Conservation (phyloP, 2,329 filamentous ascomycete species). For the Pseudonectria buxi region DNA sequence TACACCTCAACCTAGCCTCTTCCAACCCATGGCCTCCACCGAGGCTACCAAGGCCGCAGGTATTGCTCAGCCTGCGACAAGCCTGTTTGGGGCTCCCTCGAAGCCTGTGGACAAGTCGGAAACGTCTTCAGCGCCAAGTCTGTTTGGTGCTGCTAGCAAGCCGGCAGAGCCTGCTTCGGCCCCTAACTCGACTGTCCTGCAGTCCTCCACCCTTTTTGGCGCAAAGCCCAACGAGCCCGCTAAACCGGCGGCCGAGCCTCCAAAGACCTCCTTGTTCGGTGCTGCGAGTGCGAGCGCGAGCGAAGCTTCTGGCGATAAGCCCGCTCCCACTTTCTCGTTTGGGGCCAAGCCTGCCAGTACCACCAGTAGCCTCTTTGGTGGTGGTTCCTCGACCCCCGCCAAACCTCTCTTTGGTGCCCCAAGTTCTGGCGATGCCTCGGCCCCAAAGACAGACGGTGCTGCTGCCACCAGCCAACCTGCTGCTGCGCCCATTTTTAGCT, state of each 20-base stretch:
- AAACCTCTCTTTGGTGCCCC: constrained; percentile 26
- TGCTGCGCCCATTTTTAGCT: constrained; percentile 27
- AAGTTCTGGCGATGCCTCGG: constrained; percentile 7
- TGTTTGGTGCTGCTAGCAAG: constrained; percentile 34
- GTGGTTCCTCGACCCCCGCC: constrained; percentile 13
- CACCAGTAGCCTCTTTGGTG: constrained; percentile 27
- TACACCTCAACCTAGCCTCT: constrained; percentile 25
- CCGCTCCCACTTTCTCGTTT: constrained; percentile 16
- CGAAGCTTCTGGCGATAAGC: constrained; percentile 8
- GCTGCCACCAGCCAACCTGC: constrained; percentile 4
- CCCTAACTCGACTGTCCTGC: constrained; percentile 16
- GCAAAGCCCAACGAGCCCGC: constrained; percentile 23
- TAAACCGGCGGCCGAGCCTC: constrained; percentile 17
- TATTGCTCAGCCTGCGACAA: constrained; percentile 17
- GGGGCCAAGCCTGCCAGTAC: constrained; percentile 19
- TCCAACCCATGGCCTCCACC: constrained; percentile 25
- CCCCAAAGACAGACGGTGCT: constrained; percentile 7
- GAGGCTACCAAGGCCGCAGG: constrained; percentile 24
- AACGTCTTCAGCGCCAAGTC: constrained; percentile 17
- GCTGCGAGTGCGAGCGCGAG: constrained; percentile 8
- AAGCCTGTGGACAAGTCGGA: constrained; percentile 21
- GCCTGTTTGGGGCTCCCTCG: constrained; percentile 17
- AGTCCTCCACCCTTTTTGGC: constrained; percentile 29
- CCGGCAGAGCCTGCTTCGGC: constrained; percentile 21
- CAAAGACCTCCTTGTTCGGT: constrained; percentile 28